Conservation (phyloP, 768 basidiomycete genomes). For the Leccinum boreale region DNA sequence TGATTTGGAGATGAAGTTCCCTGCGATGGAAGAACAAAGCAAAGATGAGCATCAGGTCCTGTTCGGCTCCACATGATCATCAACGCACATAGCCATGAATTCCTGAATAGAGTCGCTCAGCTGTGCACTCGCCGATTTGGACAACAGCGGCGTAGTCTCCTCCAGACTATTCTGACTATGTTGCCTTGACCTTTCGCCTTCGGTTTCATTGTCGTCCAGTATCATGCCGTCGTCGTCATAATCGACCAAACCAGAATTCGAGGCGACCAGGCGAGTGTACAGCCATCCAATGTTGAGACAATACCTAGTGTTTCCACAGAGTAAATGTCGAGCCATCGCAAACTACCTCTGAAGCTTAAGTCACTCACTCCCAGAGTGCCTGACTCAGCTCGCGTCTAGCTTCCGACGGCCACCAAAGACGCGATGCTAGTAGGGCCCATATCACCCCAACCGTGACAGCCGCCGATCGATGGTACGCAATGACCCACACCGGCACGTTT, state of each 20-base stretch:
- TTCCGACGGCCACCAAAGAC: constrained; percentile 96
- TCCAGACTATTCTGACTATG: constrained; percentile 8
- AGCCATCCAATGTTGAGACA: constrained; percentile 93
- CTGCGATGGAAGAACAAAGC: constrained; percentile 37
- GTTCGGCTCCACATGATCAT: neutral
- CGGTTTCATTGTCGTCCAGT: constrained; percentile 1
- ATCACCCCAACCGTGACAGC: constrained; percentile 84
- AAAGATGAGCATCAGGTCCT: constrained; percentile 2
- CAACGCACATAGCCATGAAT: constrained; percentile 87
- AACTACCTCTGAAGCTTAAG: neutral
- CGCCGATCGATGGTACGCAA: constrained; percentile 75
- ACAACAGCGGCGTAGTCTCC: constrained; percentile 32
- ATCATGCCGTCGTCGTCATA: constrained; percentile 25
- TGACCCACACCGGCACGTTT: constrained; percentile 57
- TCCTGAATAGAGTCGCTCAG: constrained; percentile 68
- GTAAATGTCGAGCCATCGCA: neutral
- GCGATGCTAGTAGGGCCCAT: constrained; percentile 85
- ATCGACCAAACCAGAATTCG: constrained; percentile 73
- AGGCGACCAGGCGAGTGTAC: constrained; percentile 86
- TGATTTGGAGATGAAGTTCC: constrained; percentile 93
- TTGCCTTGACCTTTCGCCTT: neutral
- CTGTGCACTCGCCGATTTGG: constrained; percentile 37
- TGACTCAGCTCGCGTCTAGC: constrained; percentile 84
- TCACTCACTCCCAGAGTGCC: constrained; percentile 80
- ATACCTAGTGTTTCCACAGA: constrained; percentile 52